phyloP scores from a whole-genome alignment of 2,329 filamentous ascomycete genomes.

The Lachnellula arida region DNA sequence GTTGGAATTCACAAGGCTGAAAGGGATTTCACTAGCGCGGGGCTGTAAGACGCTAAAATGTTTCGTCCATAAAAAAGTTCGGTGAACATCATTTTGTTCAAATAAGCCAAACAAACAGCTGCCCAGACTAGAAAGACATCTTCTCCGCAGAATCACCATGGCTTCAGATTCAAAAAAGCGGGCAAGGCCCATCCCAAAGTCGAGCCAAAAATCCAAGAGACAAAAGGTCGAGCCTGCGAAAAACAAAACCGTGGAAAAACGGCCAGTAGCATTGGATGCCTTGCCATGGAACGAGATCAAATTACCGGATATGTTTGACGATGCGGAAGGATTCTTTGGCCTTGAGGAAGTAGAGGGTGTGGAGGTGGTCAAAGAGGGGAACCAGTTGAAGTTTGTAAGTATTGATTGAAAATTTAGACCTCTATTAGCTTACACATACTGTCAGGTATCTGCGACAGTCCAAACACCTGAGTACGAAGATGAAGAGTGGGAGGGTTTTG shows the following conservation, averaged over 20 bases:
- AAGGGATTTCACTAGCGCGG: constrained; percentile 7
- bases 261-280: constrained; percentile 42
- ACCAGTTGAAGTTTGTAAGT: constrained; percentile 53
- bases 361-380: constrained; percentile 68
- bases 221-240: constrained; percentile 29
- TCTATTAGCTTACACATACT: constrained; percentile 11
- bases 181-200: constrained; percentile 19
- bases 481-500: constrained; percentile 60
- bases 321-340: constrained; percentile 91
- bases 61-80: constrained; percentile 5
- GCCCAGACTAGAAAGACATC: background rate
- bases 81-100: background rate
- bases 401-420: background rate
- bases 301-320: constrained; percentile 74
- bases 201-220: constrained; percentile 26
- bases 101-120: too few species aligned
- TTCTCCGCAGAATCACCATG: constrained; percentile 17
- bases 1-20: constrained; percentile 1
- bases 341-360: constrained; percentile 91
- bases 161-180: constrained; percentile 28
- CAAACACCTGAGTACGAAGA: constrained; percentile 39
- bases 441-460: constrained; percentile 24
- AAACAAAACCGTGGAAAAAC: constrained; percentile 27
- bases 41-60: constrained; percentile 7
- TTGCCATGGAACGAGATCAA: constrained; percentile 54